phyloP scores from a whole-genome alignment of 176 grass and related monocot species.

The Ensete ventricosum region DNA sequence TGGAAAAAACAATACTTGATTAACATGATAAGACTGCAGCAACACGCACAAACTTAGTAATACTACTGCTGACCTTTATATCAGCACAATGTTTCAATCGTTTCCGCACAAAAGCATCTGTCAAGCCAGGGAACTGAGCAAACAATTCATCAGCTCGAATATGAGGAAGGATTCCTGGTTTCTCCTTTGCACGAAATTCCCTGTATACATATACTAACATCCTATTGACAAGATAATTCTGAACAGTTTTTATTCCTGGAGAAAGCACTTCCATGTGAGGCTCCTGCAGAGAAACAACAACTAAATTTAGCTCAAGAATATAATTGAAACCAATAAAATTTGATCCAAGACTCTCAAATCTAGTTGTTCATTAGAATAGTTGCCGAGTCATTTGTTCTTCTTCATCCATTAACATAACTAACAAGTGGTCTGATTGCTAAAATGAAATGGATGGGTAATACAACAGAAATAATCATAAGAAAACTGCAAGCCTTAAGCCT shows the following conservation, averaged over 20 bases:
- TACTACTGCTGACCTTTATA: constrained; percentile 41
- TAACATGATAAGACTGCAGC: neutral
- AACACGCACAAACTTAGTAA: neutral
- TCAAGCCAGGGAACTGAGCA: constrained; percentile 62
- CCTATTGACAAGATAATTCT: constrained; percentile 76
- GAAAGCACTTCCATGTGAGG: constrained; percentile 91
- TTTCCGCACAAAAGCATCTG: constrained; percentile 62
- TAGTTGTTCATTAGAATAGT: neutral
- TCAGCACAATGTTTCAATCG: constrained; percentile 88
- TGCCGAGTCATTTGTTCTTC: no score
- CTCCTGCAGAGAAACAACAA: constrained; percentile 45
- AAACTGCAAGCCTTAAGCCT: neutral
- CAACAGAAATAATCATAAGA: neutral
- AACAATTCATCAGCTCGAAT: constrained; percentile 72
- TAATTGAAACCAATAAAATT: neutral
- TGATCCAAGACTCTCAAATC: neutral
- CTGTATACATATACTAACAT: constrained; percentile 78
- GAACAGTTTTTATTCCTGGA: constrained; percentile 56
- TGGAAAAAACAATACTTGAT: neutral
- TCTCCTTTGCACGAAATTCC: constrained; percentile 83
- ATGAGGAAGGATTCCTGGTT: constrained; percentile 46
- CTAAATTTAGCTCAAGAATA: constrained; percentile 8
- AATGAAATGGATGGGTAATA: neutral
- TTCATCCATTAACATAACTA: no score
- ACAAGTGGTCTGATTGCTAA: neutral